Base-by-base conservation (phyloP, 805 yeast species). In the Starmerella sirachaensis region DNA sequence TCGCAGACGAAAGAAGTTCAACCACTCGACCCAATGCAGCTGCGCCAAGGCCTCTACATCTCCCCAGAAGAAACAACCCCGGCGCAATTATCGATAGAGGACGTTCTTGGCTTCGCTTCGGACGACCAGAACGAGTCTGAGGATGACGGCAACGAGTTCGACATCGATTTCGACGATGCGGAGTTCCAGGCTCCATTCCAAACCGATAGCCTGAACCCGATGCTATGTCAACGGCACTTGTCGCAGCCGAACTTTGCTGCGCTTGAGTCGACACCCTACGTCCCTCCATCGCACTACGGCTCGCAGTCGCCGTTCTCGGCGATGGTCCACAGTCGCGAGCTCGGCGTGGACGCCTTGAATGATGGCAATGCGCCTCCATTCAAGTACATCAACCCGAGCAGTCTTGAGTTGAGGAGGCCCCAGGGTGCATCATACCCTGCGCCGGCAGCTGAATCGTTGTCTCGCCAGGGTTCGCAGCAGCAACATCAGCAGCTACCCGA, bases 51-150 rank as follows among this genome's bases (percentile, higher is more conserved):
- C 8, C 12, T 47, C 21, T 47, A 46, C 27, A 45, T 47, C 14
- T 46, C 49, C 11, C 51, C 51, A 2, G 51, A 46, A 20, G 46
- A 40, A 39, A 34, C 46, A 9, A 17, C 24, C 14, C 35, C 32
- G 11, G 24, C 33, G 17, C 31, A 32, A 9, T 16, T 31, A 9
- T 16, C 48, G 9, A 23, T 29, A 1, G 49, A 40, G 7, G 48
- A 45, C 9, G 3, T 37, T 23, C n/a, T 43, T 38, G 41, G 49
- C 42, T 33, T 53, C 48, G 29, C 45, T 11, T 25, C 39, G 12
- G 40, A 45, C 29, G 53, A 49, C 27, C 46, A 45, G 17, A 52
- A 50, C 22, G 44, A 43, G 12, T 50, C 46, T 20, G 48, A 46
- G 16, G 52, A 48, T 36, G 49, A 45, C 24, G 49, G 27, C 22